Conservation (phyloP, 495 filamentous ascomycete species). For the Lophiotrema nucula region DNA sequence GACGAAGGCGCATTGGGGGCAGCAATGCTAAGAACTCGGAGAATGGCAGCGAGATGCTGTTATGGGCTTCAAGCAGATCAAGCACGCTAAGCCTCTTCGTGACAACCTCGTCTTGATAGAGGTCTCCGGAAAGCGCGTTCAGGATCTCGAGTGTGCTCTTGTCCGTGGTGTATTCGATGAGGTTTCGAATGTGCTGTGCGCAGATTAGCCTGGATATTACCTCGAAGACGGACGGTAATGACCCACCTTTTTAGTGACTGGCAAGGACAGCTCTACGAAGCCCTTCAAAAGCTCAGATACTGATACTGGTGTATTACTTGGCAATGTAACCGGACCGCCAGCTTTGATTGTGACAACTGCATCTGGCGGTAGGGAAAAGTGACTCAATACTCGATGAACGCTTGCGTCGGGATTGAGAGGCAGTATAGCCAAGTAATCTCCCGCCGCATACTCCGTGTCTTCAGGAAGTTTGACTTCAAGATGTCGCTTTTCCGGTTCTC, state of each 20-base stretch:
- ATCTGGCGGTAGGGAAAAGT: conserved; percentile 61
- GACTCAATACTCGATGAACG: conserved; percentile 51
- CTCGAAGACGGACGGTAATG: no score
- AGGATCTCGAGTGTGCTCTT: neutral
- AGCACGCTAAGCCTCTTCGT: conserved; percentile 59
- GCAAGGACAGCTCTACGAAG: conserved; percentile 62
- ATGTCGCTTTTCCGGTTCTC: conserved; percentile 57
- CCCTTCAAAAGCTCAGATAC: conserved; percentile 59
- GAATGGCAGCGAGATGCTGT: conserved; percentile 50
- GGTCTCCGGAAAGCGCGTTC: conserved; percentile 46
- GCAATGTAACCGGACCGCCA: conserved; percentile 54
- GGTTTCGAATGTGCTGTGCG: conserved; percentile 8
- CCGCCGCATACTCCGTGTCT: conserved; percentile 62
- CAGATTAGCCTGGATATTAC: neutral
- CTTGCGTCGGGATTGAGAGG: conserved; percentile 62
- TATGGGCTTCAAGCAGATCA: conserved; percentile 59
- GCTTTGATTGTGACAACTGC: conserved; percentile 45
- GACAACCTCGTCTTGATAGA: conserved; percentile 54
- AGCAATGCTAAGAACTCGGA: conserved; percentile 64
- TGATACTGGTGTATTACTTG: conserved; percentile 57
- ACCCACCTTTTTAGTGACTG: conserved; percentile 50
- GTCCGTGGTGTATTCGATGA: neutral
- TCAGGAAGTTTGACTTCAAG: conserved; percentile 62
- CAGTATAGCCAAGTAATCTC: conserved; percentile 70
- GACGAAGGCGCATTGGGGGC: conserved; percentile 67